Conservation (phyloP, 148 eudicot genomes). For the Vaccinium macrocarpon region DNA sequence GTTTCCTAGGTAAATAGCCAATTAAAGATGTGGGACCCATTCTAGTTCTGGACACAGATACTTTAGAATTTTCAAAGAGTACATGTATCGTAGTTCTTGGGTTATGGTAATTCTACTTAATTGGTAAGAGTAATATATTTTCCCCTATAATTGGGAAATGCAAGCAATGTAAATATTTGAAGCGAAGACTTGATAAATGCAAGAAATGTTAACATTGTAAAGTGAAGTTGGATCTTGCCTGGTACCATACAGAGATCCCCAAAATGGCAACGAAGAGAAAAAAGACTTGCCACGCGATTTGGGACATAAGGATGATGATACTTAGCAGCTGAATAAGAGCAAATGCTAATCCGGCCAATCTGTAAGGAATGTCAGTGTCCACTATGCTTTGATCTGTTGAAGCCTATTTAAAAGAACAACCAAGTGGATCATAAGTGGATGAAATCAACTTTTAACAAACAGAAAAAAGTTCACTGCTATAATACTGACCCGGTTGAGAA, state of each 20-base stretch:
- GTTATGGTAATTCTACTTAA: neutral
- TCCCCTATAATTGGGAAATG: neutral
- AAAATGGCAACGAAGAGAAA: conserved; percentile 58
- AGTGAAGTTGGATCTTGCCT: conserved; percentile 39
- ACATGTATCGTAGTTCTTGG: neutral
- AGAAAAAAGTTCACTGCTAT: conserved; percentile 1
- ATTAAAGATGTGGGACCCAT: neutral
- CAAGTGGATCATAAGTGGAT: neutral
- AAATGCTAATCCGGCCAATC: conserved; percentile 89
- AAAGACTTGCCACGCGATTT: conserved; percentile 77
- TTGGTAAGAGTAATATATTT: too few species aligned
- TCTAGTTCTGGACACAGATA: neutral
- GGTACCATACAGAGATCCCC: conserved; percentile 76
- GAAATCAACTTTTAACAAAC: neutral
- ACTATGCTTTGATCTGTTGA: conserved; percentile 91
- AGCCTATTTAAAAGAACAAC: conserved; percentile 44
- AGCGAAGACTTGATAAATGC: neutral
- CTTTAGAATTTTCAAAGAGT: neutral
- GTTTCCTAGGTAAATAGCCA: neutral
- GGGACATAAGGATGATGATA: conserved; percentile 72
- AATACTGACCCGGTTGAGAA: conserved; percentile 64
- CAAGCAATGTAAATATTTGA: neutral
- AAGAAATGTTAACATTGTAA: neutral
- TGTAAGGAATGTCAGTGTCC: conserved; percentile 85
- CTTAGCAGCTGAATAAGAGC: conserved; percentile 83